A percentile compares a stretch with the other conserved stretches of the same genome.
phyloP scores from a whole-genome alignment of 2,329 filamentous ascomycete species.

The Botryotinia globosa region DNA sequence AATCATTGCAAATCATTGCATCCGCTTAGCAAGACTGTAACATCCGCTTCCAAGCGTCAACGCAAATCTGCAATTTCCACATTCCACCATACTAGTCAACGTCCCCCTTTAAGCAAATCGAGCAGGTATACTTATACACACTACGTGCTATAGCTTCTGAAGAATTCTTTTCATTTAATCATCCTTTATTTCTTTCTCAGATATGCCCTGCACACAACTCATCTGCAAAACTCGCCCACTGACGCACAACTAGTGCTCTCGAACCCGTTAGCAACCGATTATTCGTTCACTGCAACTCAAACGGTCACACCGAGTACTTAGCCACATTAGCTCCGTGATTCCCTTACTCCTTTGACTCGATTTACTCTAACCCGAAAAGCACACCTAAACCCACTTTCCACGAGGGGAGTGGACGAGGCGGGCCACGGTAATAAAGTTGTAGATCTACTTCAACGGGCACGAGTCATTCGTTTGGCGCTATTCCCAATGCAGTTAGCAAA shows the following conservation, averaged over 20 bases:
- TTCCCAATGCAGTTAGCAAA: not conserved
- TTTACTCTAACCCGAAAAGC: not conserved
- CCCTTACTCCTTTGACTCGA: not conserved
- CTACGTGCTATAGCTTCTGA: not conserved
- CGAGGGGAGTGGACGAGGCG: not conserved
- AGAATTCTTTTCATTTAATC: not conserved
- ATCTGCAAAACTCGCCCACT: not conserved
- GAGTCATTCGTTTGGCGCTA: constrained; percentile 1
- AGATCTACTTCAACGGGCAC: constrained; percentile 12
- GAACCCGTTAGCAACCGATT: not conserved
- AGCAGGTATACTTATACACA: not conserved
- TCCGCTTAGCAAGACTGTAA: not conserved
- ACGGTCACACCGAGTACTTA: constrained; percentile 7
- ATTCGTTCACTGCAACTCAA: not conserved
- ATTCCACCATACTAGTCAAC: not conserved
- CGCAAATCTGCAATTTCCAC: not conserved
- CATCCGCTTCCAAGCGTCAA: not conserved
- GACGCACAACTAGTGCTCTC: not conserved
- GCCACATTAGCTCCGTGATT: not conserved
- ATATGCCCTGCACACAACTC: not conserved
- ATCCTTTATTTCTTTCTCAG: not conserved
- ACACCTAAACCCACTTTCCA: not conserved
- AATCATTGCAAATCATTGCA: not conserved
- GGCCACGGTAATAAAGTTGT: not conserved
- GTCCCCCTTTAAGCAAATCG: not conserved